A percentile compares a stretch with the other conserved stretches of the same genome.
phyloP scores from a whole-genome alignment of 176 grass and related monocot genomes.

The Oryza glaberrima region DNA sequence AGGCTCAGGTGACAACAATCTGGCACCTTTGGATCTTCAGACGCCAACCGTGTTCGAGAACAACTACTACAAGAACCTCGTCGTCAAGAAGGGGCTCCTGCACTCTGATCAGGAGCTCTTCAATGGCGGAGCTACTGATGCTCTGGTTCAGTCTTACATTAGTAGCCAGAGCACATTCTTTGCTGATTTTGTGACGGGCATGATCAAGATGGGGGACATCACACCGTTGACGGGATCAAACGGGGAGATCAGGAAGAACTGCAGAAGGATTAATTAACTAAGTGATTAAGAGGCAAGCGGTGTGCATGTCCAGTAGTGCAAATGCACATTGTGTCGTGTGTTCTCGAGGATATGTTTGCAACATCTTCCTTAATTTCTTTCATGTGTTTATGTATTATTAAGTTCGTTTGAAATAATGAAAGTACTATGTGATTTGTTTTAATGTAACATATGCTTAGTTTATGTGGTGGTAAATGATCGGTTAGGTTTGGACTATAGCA shows the following conservation, averaged over 20 bases:
- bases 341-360: not conserved
- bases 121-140: slow-evolving; percentile 44
- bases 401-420: not conserved
- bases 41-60: slow-evolving; percentile 58
- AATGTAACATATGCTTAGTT: not conserved
- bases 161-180: slow-evolving; percentile 43
- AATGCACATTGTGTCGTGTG: not conserved
- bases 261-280: slow-evolving; percentile 32
- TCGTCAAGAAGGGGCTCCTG: slow-evolving; percentile 42
- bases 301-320: not conserved
- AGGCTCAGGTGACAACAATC: slow-evolving; percentile 58
- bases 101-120: slow-evolving; percentile 83
- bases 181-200: slow-evolving; percentile 49
- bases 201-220: slow-evolving; percentile 72
- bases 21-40: slow-evolving; percentile 69
- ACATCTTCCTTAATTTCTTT: not conserved
- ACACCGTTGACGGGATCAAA: slow-evolving; percentile 45
- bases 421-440: not conserved
- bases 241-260: slow-evolving; percentile 74
- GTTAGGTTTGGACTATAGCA: not conserved
- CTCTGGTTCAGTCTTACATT: slow-evolving; percentile 35
- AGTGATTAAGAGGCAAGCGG: not conserved
- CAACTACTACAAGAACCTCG: slow-evolving; percentile 57
- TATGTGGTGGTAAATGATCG: not conserved
- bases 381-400: not conserved